Evolutionary conservation across 1,284 basidiomycete species (phyloP).

Genomic region (Trametes versicolor): DNA sequence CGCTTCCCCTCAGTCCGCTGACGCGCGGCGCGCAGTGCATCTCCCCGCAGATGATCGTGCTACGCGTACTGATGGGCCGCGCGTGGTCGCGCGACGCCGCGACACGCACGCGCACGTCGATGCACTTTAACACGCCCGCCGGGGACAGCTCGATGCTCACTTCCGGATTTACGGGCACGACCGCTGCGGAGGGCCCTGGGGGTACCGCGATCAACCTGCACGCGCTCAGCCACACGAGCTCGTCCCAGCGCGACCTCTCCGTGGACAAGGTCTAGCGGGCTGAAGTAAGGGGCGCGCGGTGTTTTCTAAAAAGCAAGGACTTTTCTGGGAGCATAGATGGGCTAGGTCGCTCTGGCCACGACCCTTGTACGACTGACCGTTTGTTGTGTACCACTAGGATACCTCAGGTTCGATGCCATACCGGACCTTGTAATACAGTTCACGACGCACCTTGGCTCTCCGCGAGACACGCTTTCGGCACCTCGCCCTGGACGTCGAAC

Average conservation of each 20-base stretch:
- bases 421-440: neutral
- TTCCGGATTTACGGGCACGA: slow-evolving; percentile 6
- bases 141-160: neutral
- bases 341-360: neutral
- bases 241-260: neutral
- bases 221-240: slow-evolving; percentile 2
- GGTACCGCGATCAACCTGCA: slow-evolving; percentile 4
- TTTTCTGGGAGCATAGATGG: neutral
- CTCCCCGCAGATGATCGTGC: slow-evolving; percentile 35
- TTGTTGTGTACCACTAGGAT: slow-evolving; percentile 1
- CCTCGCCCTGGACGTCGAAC: too few species aligned
- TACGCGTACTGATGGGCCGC: slow-evolving; percentile 30
- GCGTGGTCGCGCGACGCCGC: slow-evolving; percentile 29
- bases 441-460: too few species aligned
- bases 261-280: slow-evolving; percentile 7
- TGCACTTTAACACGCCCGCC: slow-evolving; percentile 10
- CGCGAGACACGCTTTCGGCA: too few species aligned
- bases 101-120: slow-evolving; percentile 8
- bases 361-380: neutral
- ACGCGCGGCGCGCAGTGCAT: slow-evolving; percentile 16
- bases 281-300: too few species aligned
- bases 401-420: neutral
- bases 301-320: neutral
- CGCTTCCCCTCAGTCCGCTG: neutral
- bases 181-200: slow-evolving; percentile 5